Evolutionary conservation across 768 basidiomycete genomes (phyloP), one percentile per base, ranked within the genome.

Genomic region (Auricularia sp.): DNA sequence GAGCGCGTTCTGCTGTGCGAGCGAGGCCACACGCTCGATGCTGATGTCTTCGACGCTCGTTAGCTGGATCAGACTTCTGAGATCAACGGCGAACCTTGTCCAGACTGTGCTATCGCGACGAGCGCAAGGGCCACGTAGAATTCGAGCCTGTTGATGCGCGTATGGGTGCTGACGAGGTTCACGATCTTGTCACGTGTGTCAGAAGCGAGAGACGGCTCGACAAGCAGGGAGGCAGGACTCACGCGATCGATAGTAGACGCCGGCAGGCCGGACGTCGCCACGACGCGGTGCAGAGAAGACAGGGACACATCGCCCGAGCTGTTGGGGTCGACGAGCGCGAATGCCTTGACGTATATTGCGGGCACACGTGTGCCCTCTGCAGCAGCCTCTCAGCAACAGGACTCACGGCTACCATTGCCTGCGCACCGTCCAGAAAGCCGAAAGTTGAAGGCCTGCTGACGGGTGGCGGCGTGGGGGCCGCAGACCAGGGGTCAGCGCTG

Each of bases 71-170:
- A 42, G 34, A 6, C n/a, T 34, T 36, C n/a, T 11, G 21, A 39
- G 14, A 42, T 62, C 24, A 54, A 24, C 14, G 5, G 69, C 76
- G 33, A 64, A 89, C 91, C 91, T 82, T 87, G 86, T 3, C 85
- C 87, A 4, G 84, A 78, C 75, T 98, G 94, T 4, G 91, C 92
- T 3, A 96, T 78, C 2, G 92, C 91, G 56, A 91, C 92, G 14
- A 98, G 80, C 11, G 91, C 92, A 33, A 98, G 76, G 10, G 93
- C 91, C 11, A 95, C 90, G 73, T 90, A 95, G 78, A 96, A 95
- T 72, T 98, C 94, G 65, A 88, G 84, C 69, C 86, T 91, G 7
- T 92, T 91, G 44, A 98, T 89, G 62, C 87, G 82, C 54, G 90
- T 82, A 65, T 83, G 82, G 39, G 88, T 87, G 75, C 90, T 91